Percentiles rank a stretch among this genome's conserved stretches.
phyloP scores from a whole-genome alignment of 768 basidiomycete genomes.

The Wakefieldia striispora region DNA sequence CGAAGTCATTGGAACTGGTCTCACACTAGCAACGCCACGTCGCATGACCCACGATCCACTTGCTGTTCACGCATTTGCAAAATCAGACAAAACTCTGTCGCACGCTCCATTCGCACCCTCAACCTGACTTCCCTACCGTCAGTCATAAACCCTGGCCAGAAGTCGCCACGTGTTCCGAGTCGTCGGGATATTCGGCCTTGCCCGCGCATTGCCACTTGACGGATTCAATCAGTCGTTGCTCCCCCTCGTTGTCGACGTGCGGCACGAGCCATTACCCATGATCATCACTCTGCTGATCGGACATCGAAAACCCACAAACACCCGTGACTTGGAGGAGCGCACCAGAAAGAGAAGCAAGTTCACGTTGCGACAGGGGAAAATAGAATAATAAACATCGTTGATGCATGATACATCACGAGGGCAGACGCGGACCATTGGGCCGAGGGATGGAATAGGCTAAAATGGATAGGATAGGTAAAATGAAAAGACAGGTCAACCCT shows the following conservation, averaged over 20 bases:
- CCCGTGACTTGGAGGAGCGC: no score
- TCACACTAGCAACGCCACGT: no score
- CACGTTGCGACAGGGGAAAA: slow-evolving; percentile 3
- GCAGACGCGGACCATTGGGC: no score
- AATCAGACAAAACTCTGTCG: neutral
- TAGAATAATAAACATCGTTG: slow-evolving; percentile 20
- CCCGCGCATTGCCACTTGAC: neutral
- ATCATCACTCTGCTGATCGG: slow-evolving; percentile 6
- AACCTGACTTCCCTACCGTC: slow-evolving; percentile 12
- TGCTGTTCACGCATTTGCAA: slow-evolving; percentile 7
- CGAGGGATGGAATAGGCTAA: neutral
- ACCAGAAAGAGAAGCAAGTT: neutral
- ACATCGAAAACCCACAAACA: neutral
- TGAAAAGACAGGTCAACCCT: neutral
- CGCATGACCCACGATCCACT: no score
- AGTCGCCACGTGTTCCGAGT: slow-evolving; percentile 8
- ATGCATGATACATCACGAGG: slow-evolving; percentile 13
- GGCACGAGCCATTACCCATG: slow-evolving; percentile 2
- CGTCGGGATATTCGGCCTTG: slow-evolving; percentile 5
- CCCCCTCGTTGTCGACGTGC: slow-evolving; percentile 26
- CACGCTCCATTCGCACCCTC: slow-evolving; percentile 9
- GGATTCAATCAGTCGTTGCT: neutral
- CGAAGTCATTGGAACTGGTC: no score
- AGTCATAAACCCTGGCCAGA: neutral
- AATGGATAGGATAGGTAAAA: neutral